Evolutionary conservation across 78 protist genomes (phyloP), one percentile per base, ranked within the genome.

Genomic region (Goniomonas avonlea): DNA sequence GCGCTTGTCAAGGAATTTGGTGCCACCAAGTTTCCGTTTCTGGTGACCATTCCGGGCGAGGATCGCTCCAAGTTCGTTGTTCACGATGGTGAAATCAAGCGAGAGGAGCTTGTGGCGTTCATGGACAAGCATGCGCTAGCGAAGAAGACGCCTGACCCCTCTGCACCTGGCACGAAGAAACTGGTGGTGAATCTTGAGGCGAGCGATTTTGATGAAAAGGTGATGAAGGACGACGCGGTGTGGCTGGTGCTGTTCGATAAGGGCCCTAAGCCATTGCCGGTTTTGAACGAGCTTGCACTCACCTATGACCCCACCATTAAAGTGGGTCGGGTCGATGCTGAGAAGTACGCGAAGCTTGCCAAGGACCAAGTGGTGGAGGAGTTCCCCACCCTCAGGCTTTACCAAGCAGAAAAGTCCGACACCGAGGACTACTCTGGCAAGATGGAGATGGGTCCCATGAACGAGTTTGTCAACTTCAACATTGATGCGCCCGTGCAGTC

Each of bases 361-460:
- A n/a, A n/a, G n/a, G n/a, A n/a, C n/a, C n/a, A n/a, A 23, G 34
- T 29, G 38, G 1, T 58, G 1, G 32, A 58, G 1, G 29, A 5
- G 21, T 21, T 27, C 34, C 65, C 65, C 32, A 35, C 29, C 38
- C 65, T 68, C 21, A 7, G 75, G 1, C 0, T 8, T 39, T 63
- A 5, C 37, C 48, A 43, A 34, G 75, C 18, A 9, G 37, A 43
- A 35, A 27, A 68, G 56, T 27, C 40, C 48, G 75, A 68, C 38
- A 27, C 38, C 23, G 75, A 68, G 34, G 75, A 68, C 56, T 68
- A 27, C 56, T 23, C 31, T 41, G 75, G 73, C 70, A 21, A 32
- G 38, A 41, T 68, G 58, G 58, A 68, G 75, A 23, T 39, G 1
- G 75, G 27, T 4, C 55, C 73, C 17, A 38, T 38, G 48, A 40